A percentile compares a stretch with the other conserved stretches of the same genome.
Conservation (phyloP, 2,329 filamentous ascomycete genomes). For the Cladosporium sp. region DNA sequence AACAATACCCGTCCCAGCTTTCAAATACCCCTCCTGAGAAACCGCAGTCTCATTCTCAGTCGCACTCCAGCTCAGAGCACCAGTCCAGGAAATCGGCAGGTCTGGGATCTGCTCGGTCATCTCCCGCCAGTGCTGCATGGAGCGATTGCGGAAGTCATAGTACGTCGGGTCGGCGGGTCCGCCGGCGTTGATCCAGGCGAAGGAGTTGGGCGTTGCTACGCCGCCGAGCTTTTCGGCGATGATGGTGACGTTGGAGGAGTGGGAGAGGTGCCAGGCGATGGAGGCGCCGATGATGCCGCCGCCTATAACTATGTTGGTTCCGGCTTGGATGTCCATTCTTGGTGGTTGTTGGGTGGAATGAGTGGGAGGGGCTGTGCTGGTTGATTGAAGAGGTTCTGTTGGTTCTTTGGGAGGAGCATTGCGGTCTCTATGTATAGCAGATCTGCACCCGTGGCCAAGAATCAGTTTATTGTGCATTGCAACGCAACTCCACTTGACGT, state of each 20-base stretch:
- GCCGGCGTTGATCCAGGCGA: conserved; percentile 15
- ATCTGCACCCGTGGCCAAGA: neutral
- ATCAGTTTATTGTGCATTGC: neutral
- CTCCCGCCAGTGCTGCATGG: conserved; percentile 15
- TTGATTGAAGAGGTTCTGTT: neutral
- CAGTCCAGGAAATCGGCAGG: conserved; percentile 2
- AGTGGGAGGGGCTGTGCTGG: neutral
- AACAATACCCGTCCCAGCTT: neutral
- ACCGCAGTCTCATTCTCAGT: neutral
- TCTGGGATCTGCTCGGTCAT: neutral
- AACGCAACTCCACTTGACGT: neutral
- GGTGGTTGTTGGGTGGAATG: neutral
- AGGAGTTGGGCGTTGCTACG: conserved; percentile 16
- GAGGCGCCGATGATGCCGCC: conserved; percentile 13
- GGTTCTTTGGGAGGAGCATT: neutral
- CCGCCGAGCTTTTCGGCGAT: conserved; percentile 11
- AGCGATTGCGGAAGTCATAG: conserved; percentile 19
- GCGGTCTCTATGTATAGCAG: neutral
- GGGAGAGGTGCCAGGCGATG: conserved; percentile 15
- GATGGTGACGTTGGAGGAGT: conserved; percentile 13
- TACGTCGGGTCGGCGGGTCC: neutral
- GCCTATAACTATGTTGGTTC: conserved; percentile 11
- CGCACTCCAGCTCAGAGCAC: neutral
- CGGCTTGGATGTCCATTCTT: neutral
- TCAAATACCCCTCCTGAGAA: neutral